Base-by-base conservation (phyloP, 1,139 yeast species). In the Geotrichum australiense region DNA sequence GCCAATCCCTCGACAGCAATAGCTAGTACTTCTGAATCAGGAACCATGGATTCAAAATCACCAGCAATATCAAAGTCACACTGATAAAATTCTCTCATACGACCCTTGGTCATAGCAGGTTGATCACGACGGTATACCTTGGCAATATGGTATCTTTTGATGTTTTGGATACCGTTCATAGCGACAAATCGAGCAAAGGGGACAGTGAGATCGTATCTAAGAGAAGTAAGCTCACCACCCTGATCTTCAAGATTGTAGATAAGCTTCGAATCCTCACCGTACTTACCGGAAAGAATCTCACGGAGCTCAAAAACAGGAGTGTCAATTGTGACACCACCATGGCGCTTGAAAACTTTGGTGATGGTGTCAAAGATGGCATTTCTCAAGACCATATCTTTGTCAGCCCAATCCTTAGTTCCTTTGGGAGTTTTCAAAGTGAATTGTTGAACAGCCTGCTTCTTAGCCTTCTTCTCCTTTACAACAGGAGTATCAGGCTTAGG, bases 91-190 rank as follows among this genome's bases (percentile, higher is more conserved):
- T 91, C 98, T 74, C 98, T 82, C 98, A 91, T 91, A 66, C 98
- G 78, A 47, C 98, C 98, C 65, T 91, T 91, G 46, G 97, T 89
- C 98, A 91, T 91, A 12, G 98, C 98, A 4, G 98, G 98, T 65
- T 91, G 98, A 62, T 91, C 98, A 67, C 98, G 81, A 68, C 98
- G 78, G 67, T 91, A 91, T 42, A 91, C 98, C 65, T 91, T 91
- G 54, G 98, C 98, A 53, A 91, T 85, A 68, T 91, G 98, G 64
- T 79, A 91, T 61, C 98, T 75, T 68, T 91, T 91, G 65, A 91
- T 91, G 59, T 71, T 76, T 55, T 85, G 81, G 49, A 91, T 74
- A 57, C 85, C 86, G 69, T 91, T 91, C 81, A 86, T 82, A 26
- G 98, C 98, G 44, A 91, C 94, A 59, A 75, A 91, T 62, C 98